Evolutionary conservation across 768 basidiomycete genomes (phyloP).

Genomic region (Leccinum imitatum): DNA sequence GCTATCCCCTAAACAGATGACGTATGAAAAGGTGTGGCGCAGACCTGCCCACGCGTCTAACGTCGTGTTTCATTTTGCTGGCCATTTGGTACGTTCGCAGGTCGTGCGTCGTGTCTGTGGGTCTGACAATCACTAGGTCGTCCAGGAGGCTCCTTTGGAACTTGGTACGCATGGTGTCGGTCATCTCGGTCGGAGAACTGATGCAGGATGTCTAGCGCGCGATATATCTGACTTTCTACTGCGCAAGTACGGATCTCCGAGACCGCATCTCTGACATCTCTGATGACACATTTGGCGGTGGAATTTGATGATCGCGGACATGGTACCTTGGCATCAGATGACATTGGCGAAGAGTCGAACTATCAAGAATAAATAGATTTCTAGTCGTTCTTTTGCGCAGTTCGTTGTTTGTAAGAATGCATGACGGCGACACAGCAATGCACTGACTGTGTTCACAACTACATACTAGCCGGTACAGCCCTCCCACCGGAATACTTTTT

Average conservation of each 20-base stretch:
- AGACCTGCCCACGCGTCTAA: slow-evolving; percentile 32
- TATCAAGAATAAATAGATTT: background rate
- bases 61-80: slow-evolving; percentile 24
- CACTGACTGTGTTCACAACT: background rate
- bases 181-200: background rate
- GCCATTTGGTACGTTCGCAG: slow-evolving; percentile 29
- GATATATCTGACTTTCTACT: slow-evolving; percentile 29
- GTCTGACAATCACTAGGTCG: slow-evolving; percentile 16
- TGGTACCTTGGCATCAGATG: background rate
- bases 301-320: background rate
- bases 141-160: slow-evolving; percentile 30
- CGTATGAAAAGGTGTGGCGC: slow-evolving; percentile 29
- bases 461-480: slow-evolving; percentile 3
- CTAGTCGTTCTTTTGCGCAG: background rate
- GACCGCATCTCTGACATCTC: background rate
- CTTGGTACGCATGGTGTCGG: slow-evolving; percentile 22
- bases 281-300: background rate
- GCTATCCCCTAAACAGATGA: slow-evolving; percentile 9
- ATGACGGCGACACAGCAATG: background rate
- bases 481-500: background rate
- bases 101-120: background rate
- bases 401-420: background rate
- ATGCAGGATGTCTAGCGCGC: slow-evolving; percentile 15
- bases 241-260: slow-evolving; percentile 10
- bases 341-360: background rate